Base-by-base conservation (phyloP, 176 grass and related monocot species). In the Saccharum officinarum region DNA sequence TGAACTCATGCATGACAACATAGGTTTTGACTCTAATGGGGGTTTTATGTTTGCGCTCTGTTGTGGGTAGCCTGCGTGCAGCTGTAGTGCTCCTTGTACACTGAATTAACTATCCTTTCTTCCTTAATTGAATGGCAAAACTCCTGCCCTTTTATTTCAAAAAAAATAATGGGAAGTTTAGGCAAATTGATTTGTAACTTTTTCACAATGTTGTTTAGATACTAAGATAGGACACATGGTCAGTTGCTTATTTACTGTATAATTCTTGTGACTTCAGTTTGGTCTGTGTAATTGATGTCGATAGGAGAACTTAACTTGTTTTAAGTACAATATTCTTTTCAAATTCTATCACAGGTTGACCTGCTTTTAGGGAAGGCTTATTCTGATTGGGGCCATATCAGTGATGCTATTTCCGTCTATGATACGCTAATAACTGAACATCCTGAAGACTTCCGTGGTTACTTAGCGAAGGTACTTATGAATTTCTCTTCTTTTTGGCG, bases 361-460 rank as follows among this genome's bases (percentile, higher is more conserved):
- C 87, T 98, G 85, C 92, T 98, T 82, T 77, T 98, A 66, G 95
- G 95, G 62, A 98, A 98, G 77, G 87, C 91, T 64, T 98, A 95
- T 90, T 95, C 95, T 83, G 91, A 93, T 61, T 98, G 92, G 95
- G 91, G 89, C 25, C 92, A 88, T 88, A 77, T 95, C 40, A 89
- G 91, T 73, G 92, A 98, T 86, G 95, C 95, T 89, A 87, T 95
- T 47, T 83, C 91, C 38, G 92, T 98, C 86, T 98, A 95, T 75
- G 95, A 98, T 85, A 79, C 88, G 30, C 85, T 98, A n/a, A 98
- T 98, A n/a, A 78, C 57, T 54, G 87, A 95, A 76, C 91, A 93
- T 85, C 95, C 87, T 79, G 86, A 98, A 92, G 93, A 98, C 79
- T 98, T 98, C 59, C 93, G 93, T 64, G 93, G 93, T 82, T 98